phyloP scores from a whole-genome alignment of 1,284 basidiomycete genomes.

The Albatrellus sp. region DNA sequence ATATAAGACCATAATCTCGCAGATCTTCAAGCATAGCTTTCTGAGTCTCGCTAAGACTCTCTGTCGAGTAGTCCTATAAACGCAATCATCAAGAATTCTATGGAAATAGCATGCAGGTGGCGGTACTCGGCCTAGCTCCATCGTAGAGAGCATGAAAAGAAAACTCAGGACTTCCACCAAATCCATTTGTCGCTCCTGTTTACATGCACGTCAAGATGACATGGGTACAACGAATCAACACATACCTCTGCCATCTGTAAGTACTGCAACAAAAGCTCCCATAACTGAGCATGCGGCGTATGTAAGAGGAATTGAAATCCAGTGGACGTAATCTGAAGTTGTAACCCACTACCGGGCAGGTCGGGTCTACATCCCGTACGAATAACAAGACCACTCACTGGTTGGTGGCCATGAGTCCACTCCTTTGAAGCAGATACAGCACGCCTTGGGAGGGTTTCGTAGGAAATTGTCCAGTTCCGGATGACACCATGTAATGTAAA shows the following conservation, averaged over 20 bases:
- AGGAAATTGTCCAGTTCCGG: slow-evolving; percentile 58
- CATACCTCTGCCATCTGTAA: slow-evolving; percentile 68
- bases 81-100: slow-evolving; percentile 5
- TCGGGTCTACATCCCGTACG: background rate
- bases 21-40: slow-evolving; percentile 85
- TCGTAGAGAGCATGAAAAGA: slow-evolving; percentile 90
- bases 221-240: slow-evolving; percentile 4
- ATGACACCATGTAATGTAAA: slow-evolving; percentile 97
- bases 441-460: slow-evolving; percentile 74
- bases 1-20: slow-evolving; percentile 90
- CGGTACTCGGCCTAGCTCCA: slow-evolving; percentile 77
- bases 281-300: slow-evolving; percentile 95
- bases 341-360: slow-evolving; percentile 27
- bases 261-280: slow-evolving; percentile 91
- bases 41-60: slow-evolving; percentile 71
- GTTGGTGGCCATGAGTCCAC: slow-evolving; percentile 72
- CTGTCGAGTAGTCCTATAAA: slow-evolving; percentile 80
- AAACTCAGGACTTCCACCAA: slow-evolving; percentile 90
- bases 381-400: slow-evolving; percentile 28
- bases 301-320: slow-evolving; percentile 97
- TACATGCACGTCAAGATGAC: slow-evolving; percentile 1
- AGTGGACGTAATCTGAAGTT: slow-evolving; percentile 80
- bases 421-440: slow-evolving; percentile 70
- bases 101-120: slow-evolving; percentile 6
- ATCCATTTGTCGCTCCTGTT: slow-evolving; percentile 76